Conservation (phyloP, 768 basidiomycete genomes). For the Neoboletus subvelutipes region DNA sequence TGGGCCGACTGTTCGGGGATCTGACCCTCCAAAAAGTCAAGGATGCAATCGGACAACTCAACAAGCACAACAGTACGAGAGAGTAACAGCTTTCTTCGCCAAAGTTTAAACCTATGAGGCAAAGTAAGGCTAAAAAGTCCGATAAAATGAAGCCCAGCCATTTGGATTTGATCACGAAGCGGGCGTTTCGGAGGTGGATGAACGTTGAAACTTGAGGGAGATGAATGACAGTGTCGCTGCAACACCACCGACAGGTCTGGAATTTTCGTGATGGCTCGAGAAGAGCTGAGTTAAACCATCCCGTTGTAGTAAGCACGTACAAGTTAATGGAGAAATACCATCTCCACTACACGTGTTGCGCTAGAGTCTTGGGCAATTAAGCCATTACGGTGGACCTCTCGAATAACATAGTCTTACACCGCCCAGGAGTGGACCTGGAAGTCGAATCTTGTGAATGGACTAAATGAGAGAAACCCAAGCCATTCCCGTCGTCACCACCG, state of each 20-base stretch:
- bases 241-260: conserved; percentile 67
- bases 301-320: too few relatives aligned
- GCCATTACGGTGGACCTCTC: background rate
- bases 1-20: conserved; percentile 54
- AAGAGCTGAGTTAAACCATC: background rate
- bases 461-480: too few relatives aligned
- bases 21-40: conserved; percentile 45
- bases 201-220: conserved; percentile 72
- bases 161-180: conserved; percentile 58
- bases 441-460: too few relatives aligned
- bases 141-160: conserved; percentile 66
- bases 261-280: background rate
- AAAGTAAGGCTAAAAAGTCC: conserved; percentile 64
- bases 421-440: conserved; percentile 79
- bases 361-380: conserved; percentile 48
- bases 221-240: conserved; percentile 60
- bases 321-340: too few relatives aligned
- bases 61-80: background rate
- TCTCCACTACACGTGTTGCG: conserved; percentile 74
- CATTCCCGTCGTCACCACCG: too few relatives aligned
- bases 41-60: background rate
- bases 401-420: conserved; percentile 50
- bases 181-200: too few relatives aligned
- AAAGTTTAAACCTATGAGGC: conserved; percentile 66
- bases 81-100: conserved; percentile 63